Evolutionary conservation across 148 eudicot species (phyloP), one percentile per base, ranked within the genome.

Genomic region (Selenicereus undatus): DNA sequence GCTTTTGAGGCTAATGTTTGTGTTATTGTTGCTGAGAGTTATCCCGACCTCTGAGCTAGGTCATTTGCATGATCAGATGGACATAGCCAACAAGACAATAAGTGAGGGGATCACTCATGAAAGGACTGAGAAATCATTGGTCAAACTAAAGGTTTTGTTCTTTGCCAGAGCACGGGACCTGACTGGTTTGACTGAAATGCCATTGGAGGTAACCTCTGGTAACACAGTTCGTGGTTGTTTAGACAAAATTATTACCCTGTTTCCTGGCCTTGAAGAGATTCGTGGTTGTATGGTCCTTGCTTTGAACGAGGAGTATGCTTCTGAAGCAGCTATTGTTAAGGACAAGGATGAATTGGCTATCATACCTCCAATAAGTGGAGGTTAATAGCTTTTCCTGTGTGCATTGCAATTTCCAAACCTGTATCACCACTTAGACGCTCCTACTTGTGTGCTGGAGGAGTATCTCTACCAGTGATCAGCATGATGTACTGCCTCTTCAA

Each of bases 321-420:
- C 87, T 3, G 93, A 92, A 51, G 81, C 92, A 17, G 68, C 89
- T 17, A 42, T 87, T 73, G 98, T 96, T 68, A 86, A 92, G 52
- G 84, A 92, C 69, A 83, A 83, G 74, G 99, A 93, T 87, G 99
- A 93, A 81, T 81, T 96, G 84, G 99, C 99, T 71, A 88, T 96
- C 81, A 96, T 96, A 81, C 99, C 99, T 26, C 99, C 98, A 1
- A 96, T 96, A 70, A 93, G 98, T 51, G 98, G 99, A 52, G 98
- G 99, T 11, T 96, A 89, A 86, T 76, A 43, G 21, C n/a, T 80
- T 76, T 12, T 39, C 43, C 43, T 1, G 43, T 4, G 43, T 27
- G 42, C 21, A 50, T 13, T 80, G 26, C n/a, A n/a, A n/a, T n/a
- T n/a, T n/a, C 14, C 75, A 10, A 20, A 73, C 18, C 4, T 70